Percentiles rank a stretch among this genome's conserved stretches.
These are phyloP conservation scores for Globisporangium spiculum DNA, from an alignment of 352 stramenopile genomes.

Conservation along the genomic window DNA sequence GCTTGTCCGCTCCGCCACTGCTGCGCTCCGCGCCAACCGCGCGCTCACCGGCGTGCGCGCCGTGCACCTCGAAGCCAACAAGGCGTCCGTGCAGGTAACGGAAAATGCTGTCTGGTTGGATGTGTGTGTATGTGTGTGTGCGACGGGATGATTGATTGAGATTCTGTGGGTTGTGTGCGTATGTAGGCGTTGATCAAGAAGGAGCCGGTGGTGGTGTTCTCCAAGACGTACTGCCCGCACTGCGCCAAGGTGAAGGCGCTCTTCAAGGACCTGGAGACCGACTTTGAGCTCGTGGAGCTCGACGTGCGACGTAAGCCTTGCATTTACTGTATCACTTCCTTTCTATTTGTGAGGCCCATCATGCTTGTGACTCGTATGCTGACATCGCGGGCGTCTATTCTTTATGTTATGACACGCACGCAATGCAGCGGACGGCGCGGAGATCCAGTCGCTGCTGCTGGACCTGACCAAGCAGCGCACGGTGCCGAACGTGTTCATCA, in stretches of 20 bases:
- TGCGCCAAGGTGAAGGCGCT: constrained; percentile 89
- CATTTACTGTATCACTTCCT: no score
- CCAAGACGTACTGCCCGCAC: constrained; percentile 95
- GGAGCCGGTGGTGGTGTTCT: constrained; percentile 90
- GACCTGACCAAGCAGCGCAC: constrained; percentile 94
- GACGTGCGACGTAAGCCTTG: constrained; percentile 44
- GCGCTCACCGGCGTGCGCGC: constrained; percentile 26
- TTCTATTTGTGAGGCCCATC: no score
- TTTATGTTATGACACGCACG: neutral
- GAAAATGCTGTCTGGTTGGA: neutral
- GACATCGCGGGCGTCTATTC: no score
- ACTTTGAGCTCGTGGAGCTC: constrained; percentile 70
- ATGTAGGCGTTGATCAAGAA: constrained; percentile 62
- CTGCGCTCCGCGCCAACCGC: constrained; percentile 13
- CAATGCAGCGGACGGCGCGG: constrained; percentile 69
- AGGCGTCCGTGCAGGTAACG: constrained; percentile 50
- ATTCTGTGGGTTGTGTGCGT: neutral
- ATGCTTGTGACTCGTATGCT: no score
- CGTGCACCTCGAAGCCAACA: constrained; percentile 63
- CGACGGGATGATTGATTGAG: neutral
- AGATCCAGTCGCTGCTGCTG: constrained; percentile 90
- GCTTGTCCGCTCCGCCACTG: constrained; percentile 1
- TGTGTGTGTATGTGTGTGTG: neutral
- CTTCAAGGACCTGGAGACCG: constrained; percentile 69
- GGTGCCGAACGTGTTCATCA: constrained; percentile 98